phyloP scores from a whole-genome alignment of 2,329 filamentous ascomycete genomes.

The Harringtonia lauricola region DNA sequence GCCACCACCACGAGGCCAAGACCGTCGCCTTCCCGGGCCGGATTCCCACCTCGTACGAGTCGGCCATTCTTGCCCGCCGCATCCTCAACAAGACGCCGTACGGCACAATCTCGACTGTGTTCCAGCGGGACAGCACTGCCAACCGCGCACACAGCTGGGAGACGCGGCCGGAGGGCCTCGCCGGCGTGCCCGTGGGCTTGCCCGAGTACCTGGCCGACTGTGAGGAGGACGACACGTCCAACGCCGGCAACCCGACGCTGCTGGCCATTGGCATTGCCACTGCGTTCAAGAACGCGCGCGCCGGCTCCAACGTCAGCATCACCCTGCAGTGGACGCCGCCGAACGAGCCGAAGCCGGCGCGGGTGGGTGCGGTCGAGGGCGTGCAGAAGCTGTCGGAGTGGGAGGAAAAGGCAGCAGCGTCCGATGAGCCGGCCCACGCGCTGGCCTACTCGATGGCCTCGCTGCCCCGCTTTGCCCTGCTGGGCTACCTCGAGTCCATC shows the following conservation, averaged over 20 bases:
- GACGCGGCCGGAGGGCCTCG: constrained; percentile 47
- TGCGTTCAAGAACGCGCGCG: constrained; percentile 72
- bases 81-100: constrained; percentile 72
- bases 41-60: constrained; percentile 77
- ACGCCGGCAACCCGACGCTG: constrained; percentile 75
- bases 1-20: background rate
- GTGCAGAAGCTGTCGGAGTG: constrained; percentile 11
- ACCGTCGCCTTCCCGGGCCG: background rate
- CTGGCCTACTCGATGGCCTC: constrained; percentile 63
- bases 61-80: constrained; percentile 78
- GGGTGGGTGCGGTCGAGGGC: background rate
- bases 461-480: constrained; percentile 70
- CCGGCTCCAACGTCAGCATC: constrained; percentile 77
- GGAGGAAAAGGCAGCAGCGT: constrained; percentile 8
- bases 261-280: constrained; percentile 81
- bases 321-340: constrained; percentile 73
- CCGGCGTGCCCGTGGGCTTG: constrained; percentile 66
- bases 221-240: constrained; percentile 44
- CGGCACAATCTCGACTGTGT: constrained; percentile 74
- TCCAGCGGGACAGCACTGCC: constrained; percentile 41
- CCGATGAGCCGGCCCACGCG: background rate
- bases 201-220: constrained; percentile 93
- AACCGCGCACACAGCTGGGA: constrained; percentile 25
- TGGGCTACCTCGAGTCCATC: constrained; percentile 72
- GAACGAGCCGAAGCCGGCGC: constrained; percentile 25